A percentile compares a stretch with the other conserved stretches of the same genome.
phyloP scores from a whole-genome alignment of 176 grass and related monocot genomes.

The Aegilops speltoides region DNA sequence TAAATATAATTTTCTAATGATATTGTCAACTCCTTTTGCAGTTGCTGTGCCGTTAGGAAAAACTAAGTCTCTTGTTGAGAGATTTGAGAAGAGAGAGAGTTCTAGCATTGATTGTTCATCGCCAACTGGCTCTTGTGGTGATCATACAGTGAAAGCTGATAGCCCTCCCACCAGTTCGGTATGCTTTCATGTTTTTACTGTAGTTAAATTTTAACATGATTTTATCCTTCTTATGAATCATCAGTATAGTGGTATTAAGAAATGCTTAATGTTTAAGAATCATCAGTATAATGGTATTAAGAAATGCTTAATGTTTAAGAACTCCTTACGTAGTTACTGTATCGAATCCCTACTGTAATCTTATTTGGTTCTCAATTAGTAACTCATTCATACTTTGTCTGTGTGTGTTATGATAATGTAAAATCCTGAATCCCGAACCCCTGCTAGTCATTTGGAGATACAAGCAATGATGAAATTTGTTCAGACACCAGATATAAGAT shows the following conservation, averaged over 20 bases:
- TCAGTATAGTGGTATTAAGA: background rate
- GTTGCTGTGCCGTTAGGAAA: constrained; percentile 88
- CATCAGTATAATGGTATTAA: background rate
- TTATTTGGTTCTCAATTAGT: constrained; percentile 6
- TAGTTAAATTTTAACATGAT: constrained; percentile 8
- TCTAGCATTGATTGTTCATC: constrained; percentile 42
- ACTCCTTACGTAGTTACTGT: background rate
- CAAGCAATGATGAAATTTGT: background rate
- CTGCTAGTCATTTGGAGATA: constrained; percentile 6
- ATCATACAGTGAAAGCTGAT: constrained; percentile 34
- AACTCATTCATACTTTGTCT: background rate
- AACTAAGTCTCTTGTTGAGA: constrained; percentile 85
- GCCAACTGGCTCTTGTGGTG: constrained; percentile 34
- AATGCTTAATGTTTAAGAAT: background rate
- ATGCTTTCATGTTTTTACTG: constrained; percentile 29
- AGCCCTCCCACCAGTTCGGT: constrained; percentile 28
- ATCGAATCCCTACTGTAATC: background rate
- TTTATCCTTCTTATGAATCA: background rate
- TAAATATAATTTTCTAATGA: constrained; percentile 30
- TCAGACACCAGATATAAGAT: background rate
- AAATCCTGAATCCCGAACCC: constrained; percentile 1
- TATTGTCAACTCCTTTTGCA: constrained; percentile 46
- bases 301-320: background rate
- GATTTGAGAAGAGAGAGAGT: constrained; percentile 89
- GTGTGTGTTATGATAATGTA: constrained; percentile 17